Evolutionary conservation across 179 eudicot species (phyloP).

Genomic region (Silene coronaria): DNA sequence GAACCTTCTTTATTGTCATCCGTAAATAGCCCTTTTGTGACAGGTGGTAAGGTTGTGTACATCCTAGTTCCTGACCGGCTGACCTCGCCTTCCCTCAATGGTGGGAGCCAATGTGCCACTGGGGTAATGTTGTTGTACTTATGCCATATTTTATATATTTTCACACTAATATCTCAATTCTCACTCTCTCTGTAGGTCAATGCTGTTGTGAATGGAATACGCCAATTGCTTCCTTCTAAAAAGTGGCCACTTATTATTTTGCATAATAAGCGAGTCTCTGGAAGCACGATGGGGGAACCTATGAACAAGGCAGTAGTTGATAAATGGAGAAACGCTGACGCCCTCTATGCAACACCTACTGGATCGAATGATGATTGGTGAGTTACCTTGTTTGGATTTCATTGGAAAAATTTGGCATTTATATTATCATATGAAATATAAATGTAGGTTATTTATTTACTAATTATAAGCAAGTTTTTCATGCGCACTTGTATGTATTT

Average conservation of each 20-base stretch:
- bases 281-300: constrained; percentile 49
- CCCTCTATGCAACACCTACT: constrained; percentile 83
- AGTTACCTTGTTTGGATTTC: constrained; percentile 19
- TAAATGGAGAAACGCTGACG: constrained; percentile 74
- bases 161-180: not conserved
- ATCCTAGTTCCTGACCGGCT: too few relatives aligned
- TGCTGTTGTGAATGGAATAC: constrained; percentile 74
- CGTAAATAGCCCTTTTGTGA: too few relatives aligned
- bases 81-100: too few relatives aligned
- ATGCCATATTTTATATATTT: not conserved
- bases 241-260: constrained; percentile 79
- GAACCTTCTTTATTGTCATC: too few relatives aligned
- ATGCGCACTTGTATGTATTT: not conserved
- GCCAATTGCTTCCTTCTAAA: constrained; percentile 67
- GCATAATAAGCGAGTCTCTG: constrained; percentile 70
- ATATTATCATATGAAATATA: not conserved
- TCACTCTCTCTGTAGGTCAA: constrained; percentile 47
- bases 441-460: not conserved
- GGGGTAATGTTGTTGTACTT: not conserved
- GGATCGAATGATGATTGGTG: constrained; percentile 98
- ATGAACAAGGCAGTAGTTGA: constrained; percentile 48
- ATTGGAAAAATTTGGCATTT: not conserved
- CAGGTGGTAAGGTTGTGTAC: too few relatives aligned
- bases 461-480: not conserved
- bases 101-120: not conserved